Conservation (phyloP, 345 rosid genomes). For the Citrus hindsii region DNA sequence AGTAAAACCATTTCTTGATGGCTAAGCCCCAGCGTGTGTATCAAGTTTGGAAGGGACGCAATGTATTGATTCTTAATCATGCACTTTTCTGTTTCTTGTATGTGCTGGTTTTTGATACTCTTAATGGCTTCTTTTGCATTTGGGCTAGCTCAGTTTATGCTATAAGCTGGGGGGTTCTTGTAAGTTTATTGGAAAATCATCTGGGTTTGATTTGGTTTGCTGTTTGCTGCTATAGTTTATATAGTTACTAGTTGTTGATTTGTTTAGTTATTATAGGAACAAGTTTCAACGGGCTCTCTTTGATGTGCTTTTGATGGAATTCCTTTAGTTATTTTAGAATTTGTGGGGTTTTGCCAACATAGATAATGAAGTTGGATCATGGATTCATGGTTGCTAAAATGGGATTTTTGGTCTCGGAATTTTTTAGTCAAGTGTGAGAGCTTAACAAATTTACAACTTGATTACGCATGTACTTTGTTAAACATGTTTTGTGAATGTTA, state of each 20-base stretch:
- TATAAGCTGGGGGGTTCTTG: slow-evolving; percentile 1
- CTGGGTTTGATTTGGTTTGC: slow-evolving; percentile 1
- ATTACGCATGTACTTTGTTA: background rate
- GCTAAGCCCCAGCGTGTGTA: slow-evolving; percentile 35
- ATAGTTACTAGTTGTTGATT: background rate
- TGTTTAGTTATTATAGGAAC: background rate
- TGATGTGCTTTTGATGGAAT: background rate
- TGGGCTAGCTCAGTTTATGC: background rate
- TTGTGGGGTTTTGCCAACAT: background rate
- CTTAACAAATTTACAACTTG: background rate
- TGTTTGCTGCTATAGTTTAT: background rate
- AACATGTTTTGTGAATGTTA: background rate
- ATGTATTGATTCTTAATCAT: slow-evolving; percentile 24
- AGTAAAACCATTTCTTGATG: slow-evolving; percentile 27
- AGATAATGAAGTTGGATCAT: background rate
- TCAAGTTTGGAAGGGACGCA: slow-evolving; percentile 53
- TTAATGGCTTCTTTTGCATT: background rate
- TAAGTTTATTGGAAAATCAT: background rate
- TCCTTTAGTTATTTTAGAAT: background rate
- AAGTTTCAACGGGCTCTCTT: background rate
- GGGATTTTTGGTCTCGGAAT: background rate
- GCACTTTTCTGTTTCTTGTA: background rate
- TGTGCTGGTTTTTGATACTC: background rate
- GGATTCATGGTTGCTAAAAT: background rate
- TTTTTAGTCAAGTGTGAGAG: background rate